Evolutionary conservation across 1,139 yeast species (phyloP), one percentile per base, ranked within the genome.

Genomic region (Sugiyamaella castrensis): DNA sequence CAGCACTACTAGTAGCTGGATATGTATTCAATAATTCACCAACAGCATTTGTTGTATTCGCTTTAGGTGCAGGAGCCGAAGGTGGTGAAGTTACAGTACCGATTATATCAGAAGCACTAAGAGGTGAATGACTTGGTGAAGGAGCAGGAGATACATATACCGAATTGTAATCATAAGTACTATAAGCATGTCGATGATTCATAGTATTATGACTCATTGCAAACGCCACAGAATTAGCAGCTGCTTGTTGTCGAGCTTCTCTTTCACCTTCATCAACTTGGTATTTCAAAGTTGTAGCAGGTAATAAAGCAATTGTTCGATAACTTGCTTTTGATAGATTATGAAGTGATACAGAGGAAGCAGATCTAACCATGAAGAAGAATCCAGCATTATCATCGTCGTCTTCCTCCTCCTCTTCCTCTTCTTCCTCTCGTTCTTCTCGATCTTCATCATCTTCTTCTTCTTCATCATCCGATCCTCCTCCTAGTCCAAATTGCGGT

Each of bases 101-200:
- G 7, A 49, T 13, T 31, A 39, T 36, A 29, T 50, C 44, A n/a
- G 43, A 38, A 12, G 51, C 31, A 29, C 44, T 34, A 11, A 49
- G 19, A 8, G 53, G 59, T 2, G 62, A 58, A 24, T 53, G 54
- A 27, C 46, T 49, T 1, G 63, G 63, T 19, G 62, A 57, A 3
- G 55, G 55, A 5, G 55, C 53, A 2, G 66, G 66, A 8, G 63
- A 57, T 42, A 58, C 60, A 63, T 85, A 87, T 16, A 88, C 96
- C 1, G 92, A 78, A 63, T 87, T 87, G 67, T 88, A 88, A 68
- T 89, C 96, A 65, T 89, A 89, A 64, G 83, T 82, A 31, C 56
- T 40, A 70, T 87, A 85, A 63, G 82, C 83, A 43, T 95, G 92
- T 68, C 94, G 76, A 54, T 80, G 76, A 52, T 87, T 81, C 59